A percentile compares a stretch with the other conserved stretches of the same genome.
These are phyloP conservation scores for Backusella macrospora DNA, from an alignment of 192 early-diverging fungal species.

Conservation along the genomic window DNA sequence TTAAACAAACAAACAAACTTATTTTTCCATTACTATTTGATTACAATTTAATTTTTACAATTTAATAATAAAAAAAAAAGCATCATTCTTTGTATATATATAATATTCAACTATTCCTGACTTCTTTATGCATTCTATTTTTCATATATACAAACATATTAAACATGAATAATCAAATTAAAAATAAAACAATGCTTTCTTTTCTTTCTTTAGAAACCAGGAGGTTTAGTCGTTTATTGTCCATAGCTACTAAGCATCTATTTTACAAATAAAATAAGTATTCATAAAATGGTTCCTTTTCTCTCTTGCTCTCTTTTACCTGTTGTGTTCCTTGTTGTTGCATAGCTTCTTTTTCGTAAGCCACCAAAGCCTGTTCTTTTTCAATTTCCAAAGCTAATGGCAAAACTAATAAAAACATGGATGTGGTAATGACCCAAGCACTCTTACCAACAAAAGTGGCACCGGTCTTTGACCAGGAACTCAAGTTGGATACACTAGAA, in stretches of 20 bases:
- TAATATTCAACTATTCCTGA: no score
- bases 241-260: neutral
- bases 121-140: no score
- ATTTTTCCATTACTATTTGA: neutral
- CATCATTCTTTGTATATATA: no score
- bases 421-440: conserved; percentile 88
- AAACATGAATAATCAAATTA: no score
- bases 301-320: conserved; percentile 14
- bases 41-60: neutral
- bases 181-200: no score
- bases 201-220: neutral
- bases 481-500: conserved; percentile 65
- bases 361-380: conserved; percentile 82
- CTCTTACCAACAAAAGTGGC: conserved; percentile 78
- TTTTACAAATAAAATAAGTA: no score
- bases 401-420: conserved; percentile 76
- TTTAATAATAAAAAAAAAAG: no score
- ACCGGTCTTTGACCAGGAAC: conserved; percentile 59
- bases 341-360: conserved; percentile 73
- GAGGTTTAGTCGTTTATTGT: neutral
- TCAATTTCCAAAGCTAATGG: conserved; percentile 88
- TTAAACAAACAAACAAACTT: neutral
- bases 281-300: no score
- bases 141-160: no score
- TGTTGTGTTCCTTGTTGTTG: conserved; percentile 50